Evolutionary conservation across 2,329 filamentous ascomycete species (phyloP).

Genomic region (Blastomyces parvus): DNA sequence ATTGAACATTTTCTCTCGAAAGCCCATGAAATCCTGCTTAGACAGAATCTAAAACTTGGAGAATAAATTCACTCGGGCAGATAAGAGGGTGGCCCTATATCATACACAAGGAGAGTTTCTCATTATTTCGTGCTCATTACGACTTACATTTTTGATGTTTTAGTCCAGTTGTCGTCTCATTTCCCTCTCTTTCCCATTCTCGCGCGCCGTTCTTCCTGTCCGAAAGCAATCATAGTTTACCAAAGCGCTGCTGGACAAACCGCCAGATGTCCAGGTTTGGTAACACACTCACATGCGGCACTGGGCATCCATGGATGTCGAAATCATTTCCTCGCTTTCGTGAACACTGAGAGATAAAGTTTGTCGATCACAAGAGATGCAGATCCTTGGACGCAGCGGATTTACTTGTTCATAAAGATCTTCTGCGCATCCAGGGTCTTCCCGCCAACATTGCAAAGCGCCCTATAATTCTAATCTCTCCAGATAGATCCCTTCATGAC

Average conservation of each 20-base stretch:
- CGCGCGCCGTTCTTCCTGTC: neutral
- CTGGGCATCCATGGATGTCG: neutral
- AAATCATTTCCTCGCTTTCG: neutral
- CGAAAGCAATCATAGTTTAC: no score
- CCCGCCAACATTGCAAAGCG: neutral
- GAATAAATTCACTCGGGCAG: no score
- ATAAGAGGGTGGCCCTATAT: neutral
- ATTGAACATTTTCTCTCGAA: neutral
- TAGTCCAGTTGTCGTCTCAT: neutral
- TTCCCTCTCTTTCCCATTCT: no score
- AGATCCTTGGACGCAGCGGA: neutral
- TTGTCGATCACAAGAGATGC: neutral
- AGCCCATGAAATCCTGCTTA: neutral
- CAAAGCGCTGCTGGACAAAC: neutral
- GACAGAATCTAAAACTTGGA: neutral
- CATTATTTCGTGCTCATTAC: neutral
- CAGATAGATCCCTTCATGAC: neutral
- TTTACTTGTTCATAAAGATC: neutral
- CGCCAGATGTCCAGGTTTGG: neutral
- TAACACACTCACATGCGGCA: neutral
- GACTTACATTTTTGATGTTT: neutral
- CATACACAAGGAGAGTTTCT: neutral
- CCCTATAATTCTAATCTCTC: neutral
- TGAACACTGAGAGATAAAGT: neutral
- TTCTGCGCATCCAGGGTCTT: neutral